Conservation (phyloP, 768 basidiomycete genomes). For the Pisolithus sp. region DNA sequence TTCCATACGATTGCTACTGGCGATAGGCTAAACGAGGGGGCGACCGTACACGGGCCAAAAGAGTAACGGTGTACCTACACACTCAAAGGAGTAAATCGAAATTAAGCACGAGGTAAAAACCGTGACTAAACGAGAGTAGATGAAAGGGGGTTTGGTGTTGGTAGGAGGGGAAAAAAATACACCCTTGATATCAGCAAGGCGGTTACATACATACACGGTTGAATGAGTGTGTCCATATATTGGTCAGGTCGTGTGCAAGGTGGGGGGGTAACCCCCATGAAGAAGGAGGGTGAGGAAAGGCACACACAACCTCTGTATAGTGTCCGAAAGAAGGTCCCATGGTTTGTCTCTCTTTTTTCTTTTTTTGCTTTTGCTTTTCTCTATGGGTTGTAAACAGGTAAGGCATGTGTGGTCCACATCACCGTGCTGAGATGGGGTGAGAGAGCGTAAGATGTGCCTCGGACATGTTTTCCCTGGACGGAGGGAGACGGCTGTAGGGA, state of each 20-base stretch:
- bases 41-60: neutral
- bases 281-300: neutral
- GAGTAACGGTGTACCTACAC: neutral
- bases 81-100: neutral
- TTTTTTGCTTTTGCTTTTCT: constrained; percentile 10
- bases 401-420: constrained; percentile 4
- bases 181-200: neutral
- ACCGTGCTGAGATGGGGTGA: constrained; percentile 12
- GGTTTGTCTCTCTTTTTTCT: constrained; percentile 9
- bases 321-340: constrained; percentile 5
- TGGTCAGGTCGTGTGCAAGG: neutral
- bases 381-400: constrained; percentile 10
- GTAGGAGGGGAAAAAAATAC: neutral
- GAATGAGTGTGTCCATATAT: neutral
- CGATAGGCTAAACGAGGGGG: neutral
- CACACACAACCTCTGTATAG: neutral
- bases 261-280: neutral
- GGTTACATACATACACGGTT: neutral
- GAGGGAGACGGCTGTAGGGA: constrained; percentile 13
- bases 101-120: constrained; percentile 1
- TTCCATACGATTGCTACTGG: neutral
- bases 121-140: neutral
- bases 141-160: neutral
- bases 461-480: constrained; percentile 33
- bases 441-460: constrained; percentile 37